A percentile compares a stretch with the other conserved stretches of the same genome.
These are phyloP conservation scores for Phyllosticta capitalensis DNA, from an alignment of 2,329 filamentous ascomycete species.

Conservation along the genomic window DNA sequence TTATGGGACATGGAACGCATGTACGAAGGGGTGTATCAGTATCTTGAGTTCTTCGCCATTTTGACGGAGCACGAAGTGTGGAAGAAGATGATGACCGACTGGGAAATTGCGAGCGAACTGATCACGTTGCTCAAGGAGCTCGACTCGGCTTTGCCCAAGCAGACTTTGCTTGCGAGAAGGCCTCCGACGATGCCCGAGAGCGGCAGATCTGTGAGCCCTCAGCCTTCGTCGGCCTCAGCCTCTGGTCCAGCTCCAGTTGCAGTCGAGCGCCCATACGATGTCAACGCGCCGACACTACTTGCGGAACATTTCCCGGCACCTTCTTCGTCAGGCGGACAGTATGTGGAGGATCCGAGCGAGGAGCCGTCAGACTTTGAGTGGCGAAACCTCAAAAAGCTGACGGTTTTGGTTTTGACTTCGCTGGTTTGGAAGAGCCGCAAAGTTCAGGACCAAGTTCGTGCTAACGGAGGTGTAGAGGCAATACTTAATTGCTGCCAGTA, in stretches of 20 bases:
- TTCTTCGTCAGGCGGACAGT: constrained; percentile 31
- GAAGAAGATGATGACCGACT: constrained; percentile 77
- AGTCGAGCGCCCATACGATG: constrained; percentile 59
- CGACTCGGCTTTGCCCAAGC: constrained; percentile 76
- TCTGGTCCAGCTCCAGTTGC: constrained; percentile 26
- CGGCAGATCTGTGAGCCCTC: constrained; percentile 23
- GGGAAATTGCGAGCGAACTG: constrained; percentile 84
- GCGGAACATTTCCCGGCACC: constrained; percentile 34
- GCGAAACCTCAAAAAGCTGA: constrained; percentile 85
- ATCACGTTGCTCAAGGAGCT: constrained; percentile 79
- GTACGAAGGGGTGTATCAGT: constrained; percentile 89
- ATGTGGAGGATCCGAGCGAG: constrained; percentile 39
- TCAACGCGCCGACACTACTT: constrained; percentile 31
- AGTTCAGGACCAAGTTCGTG: constrained; percentile 81
- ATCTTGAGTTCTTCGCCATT: constrained; percentile 86
- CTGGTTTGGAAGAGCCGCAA: constrained; percentile 77
- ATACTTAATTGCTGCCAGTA: constrained; percentile 83
- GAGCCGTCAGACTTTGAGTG: constrained; percentile 59
- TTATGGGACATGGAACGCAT: constrained; percentile 97
- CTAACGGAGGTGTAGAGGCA: constrained; percentile 75
- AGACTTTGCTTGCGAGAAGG: constrained; percentile 36
- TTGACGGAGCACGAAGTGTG: constrained; percentile 77
- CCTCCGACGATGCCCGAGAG: constrained; percentile 42
- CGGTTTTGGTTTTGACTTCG: constrained; percentile 80
- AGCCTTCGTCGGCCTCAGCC: constrained; percentile 22